phyloP scores from a whole-genome alignment of 2,329 filamentous ascomycete species.

The Aspergillus ochraceoroseus region DNA sequence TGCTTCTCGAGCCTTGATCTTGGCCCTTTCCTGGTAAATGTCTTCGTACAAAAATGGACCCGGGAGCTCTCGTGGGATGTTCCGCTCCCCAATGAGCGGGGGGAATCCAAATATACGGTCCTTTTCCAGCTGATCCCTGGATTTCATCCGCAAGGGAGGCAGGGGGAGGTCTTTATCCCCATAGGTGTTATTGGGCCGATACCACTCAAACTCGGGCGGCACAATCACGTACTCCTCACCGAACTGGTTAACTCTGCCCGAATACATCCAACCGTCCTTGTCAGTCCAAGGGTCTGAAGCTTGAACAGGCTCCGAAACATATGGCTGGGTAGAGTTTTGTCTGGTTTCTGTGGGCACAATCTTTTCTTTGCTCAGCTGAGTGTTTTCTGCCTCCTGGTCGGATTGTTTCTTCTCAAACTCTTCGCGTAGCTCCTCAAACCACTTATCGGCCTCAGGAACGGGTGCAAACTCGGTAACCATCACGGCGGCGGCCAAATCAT shows the following conservation, averaged over 20 bases:
- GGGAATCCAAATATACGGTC: slow-evolving; percentile 33
- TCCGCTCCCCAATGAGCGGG: slow-evolving; percentile 29
- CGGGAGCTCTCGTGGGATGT: slow-evolving; percentile 23
- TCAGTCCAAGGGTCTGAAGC: slow-evolving; percentile 26
- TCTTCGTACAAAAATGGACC: slow-evolving; percentile 25
- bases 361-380: background rate
- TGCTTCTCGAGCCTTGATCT: slow-evolving; percentile 23
- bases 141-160: slow-evolving; percentile 27
- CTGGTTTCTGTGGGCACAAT: slow-evolving; percentile 10
- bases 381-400: slow-evolving; percentile 1
- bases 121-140: slow-evolving; percentile 26
- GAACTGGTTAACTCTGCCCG: slow-evolving; percentile 28
- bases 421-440: slow-evolving; percentile 16
- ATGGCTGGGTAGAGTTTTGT: slow-evolving; percentile 14
- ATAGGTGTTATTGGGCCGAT: slow-evolving; percentile 28
- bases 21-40: slow-evolving; percentile 22
- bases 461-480: slow-evolving; percentile 15
- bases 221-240: slow-evolving; percentile 30
- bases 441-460: slow-evolving; percentile 13
- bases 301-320: slow-evolving; percentile 17
- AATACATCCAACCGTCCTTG: slow-evolving; percentile 30
- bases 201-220: slow-evolving; percentile 23
- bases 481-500: slow-evolving; percentile 19
- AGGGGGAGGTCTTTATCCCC: slow-evolving; percentile 24
- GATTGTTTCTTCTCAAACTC: slow-evolving; percentile 11